A percentile compares a stretch with the other conserved stretches of the same genome.
These are phyloP conservation scores for Naganishia sp. DNA, from an alignment of 1,284 basidiomycete genomes.

Conservation along the genomic window DNA sequence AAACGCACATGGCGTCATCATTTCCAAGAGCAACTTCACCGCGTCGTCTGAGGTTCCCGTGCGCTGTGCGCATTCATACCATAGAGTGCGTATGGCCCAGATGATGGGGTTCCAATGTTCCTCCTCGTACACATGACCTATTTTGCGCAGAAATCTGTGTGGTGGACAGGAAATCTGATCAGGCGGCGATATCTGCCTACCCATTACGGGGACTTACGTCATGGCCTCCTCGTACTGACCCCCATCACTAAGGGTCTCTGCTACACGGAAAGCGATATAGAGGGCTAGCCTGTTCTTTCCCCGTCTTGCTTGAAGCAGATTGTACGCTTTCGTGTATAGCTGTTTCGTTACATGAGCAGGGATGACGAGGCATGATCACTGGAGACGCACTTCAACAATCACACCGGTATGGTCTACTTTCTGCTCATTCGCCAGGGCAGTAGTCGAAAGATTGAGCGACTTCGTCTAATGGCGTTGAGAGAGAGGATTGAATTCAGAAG, in stretches of 20 bases:
- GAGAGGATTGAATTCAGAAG: not conserved
- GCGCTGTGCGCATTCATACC: slow-evolving; percentile 75
- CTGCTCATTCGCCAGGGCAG: slow-evolving; percentile 73
- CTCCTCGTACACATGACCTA: slow-evolving; percentile 76
- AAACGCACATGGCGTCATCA: slow-evolving; percentile 70
- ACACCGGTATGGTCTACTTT: slow-evolving; percentile 82
- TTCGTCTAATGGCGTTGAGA: slow-evolving; percentile 22
- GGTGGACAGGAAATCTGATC: not conserved
- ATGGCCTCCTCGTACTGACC: slow-evolving; percentile 77
- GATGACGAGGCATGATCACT: not conserved
- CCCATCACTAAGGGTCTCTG: slow-evolving; percentile 65
- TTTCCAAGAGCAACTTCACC: slow-evolving; percentile 72
- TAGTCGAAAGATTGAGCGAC: slow-evolving; percentile 38
- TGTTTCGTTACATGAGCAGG: slow-evolving; percentile 44
- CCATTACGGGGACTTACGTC: slow-evolving; percentile 57
- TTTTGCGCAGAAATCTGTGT: slow-evolving; percentile 78
- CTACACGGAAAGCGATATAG: slow-evolving; percentile 82
- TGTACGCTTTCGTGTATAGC: slow-evolving; percentile 88
- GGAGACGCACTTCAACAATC: slow-evolving; percentile 68
- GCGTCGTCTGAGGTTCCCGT: slow-evolving; percentile 73
- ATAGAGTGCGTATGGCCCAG: slow-evolving; percentile 67
- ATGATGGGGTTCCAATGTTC: slow-evolving; percentile 76
- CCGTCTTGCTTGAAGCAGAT: slow-evolving; percentile 71
- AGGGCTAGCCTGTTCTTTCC: slow-evolving; percentile 69
- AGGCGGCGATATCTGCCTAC: not conserved